Percentiles rank a stretch among this genome's conserved stretches.
These are phyloP conservation scores for Lojkania enalia DNA, from an alignment of 2,329 filamentous ascomycete genomes.

Conservation along the genomic window DNA sequence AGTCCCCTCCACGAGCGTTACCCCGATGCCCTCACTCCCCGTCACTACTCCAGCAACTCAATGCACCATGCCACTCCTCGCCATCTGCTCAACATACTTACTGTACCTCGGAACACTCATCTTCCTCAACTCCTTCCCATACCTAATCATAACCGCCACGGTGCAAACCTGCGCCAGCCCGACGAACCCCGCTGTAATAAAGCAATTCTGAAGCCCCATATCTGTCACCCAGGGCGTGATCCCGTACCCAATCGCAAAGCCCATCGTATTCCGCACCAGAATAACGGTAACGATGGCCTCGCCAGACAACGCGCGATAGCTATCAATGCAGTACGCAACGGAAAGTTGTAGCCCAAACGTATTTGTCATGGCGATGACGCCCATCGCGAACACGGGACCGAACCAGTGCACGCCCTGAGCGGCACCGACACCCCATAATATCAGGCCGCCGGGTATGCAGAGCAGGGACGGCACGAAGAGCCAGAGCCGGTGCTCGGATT, in stretches of 20 bases:
- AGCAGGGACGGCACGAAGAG: constrained; percentile 46
- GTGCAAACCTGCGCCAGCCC: constrained; percentile 47
- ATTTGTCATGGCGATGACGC: constrained; percentile 50
- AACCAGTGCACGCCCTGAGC: constrained; percentile 55
- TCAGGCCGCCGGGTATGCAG: constrained; percentile 49
- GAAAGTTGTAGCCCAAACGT: constrained; percentile 50
- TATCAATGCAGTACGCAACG: constrained; percentile 54
- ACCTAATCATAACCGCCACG: constrained; percentile 53
- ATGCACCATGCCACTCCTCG: constrained; percentile 24
- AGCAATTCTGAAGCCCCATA: constrained; percentile 50
- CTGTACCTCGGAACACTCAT: constrained; percentile 19
- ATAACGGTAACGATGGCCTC: constrained; percentile 57
- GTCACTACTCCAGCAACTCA: constrained; percentile 4
- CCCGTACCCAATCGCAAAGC: constrained; percentile 56
- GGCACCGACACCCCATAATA: constrained; percentile 58
- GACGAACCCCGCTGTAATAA: constrained; percentile 49
- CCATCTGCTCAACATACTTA: constrained; percentile 22
- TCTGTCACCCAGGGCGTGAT: constrained; percentile 51
- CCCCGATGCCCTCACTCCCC: no score
- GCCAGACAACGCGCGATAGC: constrained; percentile 53
- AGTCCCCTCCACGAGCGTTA: no score
- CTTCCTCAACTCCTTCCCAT: constrained; percentile 48
- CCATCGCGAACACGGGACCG: constrained; percentile 55
- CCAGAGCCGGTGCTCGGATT: constrained; percentile 48
- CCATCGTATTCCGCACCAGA: constrained; percentile 55